phyloP scores from a whole-genome alignment of 345 rosid genomes.

The Salix brachista region DNA sequence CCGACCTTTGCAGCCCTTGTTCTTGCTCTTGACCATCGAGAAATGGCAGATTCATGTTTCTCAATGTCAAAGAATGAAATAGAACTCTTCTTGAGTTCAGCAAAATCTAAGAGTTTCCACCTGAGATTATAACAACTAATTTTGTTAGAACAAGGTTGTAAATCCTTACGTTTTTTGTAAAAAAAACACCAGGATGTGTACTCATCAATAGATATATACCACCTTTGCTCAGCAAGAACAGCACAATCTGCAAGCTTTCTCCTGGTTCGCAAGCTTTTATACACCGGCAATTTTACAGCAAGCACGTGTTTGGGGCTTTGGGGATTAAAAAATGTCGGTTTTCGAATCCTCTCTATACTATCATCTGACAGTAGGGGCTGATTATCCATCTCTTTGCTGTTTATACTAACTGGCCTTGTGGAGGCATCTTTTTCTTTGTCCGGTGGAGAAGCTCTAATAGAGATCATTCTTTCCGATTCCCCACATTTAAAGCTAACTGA shows the following conservation, averaged over 20 bases:
- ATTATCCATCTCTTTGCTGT: conserved; percentile 8
- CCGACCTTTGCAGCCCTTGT: conserved; percentile 94
- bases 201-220: conserved; percentile 37
- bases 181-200: neutral
- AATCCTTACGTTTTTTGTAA: neutral
- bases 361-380: conserved; percentile 16
- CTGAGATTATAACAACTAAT: conserved; percentile 27
- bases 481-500: conserved; percentile 70
- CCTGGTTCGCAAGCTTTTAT: conserved; percentile 89
- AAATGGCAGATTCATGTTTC: conserved; percentile 90
- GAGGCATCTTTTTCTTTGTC: conserved; percentile 19
- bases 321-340: conserved; percentile 39
- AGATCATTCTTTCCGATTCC: conserved; percentile 50
- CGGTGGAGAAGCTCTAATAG: conserved; percentile 25
- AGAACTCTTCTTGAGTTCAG: conserved; percentile 81
- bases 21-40: conserved; percentile 96
- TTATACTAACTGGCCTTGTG: neutral
- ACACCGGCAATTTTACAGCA: conserved; percentile 78
- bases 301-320: conserved; percentile 68
- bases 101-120: conserved; percentile 92
- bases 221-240: conserved; percentile 82
- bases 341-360: conserved; percentile 11
- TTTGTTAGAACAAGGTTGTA: conserved; percentile 20
- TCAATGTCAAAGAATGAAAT: conserved; percentile 81
- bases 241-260: conserved; percentile 97